phyloP scores from a whole-genome alignment of 257 asterid species.

The Leonotis leonurus region DNA sequence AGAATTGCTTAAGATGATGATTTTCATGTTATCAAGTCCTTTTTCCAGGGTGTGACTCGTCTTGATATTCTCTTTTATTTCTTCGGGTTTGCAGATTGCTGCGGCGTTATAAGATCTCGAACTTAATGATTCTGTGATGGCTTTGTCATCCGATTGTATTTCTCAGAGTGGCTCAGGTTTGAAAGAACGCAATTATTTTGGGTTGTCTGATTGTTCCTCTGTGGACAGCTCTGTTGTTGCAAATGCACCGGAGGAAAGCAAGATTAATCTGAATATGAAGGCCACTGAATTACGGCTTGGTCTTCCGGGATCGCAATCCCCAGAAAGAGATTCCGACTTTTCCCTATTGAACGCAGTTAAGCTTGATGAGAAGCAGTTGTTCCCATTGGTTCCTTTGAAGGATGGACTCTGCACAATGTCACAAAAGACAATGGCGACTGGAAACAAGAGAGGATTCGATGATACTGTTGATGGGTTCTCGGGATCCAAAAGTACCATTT shows the following conservation, averaged over 20 bases:
- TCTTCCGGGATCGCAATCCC: constrained; percentile 89
- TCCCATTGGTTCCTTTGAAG: constrained; percentile 61
- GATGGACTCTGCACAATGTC: constrained; percentile 45
- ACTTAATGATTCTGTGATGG: constrained; percentile 39
- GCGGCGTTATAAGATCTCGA: not conserved
- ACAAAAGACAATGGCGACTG: constrained; percentile 50
- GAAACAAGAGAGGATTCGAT: constrained; percentile 68
- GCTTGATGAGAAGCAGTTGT: constrained; percentile 61
- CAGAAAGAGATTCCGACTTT: constrained; percentile 45
- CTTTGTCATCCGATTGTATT: constrained; percentile 43
- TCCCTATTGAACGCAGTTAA: constrained; percentile 26
- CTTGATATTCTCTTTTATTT: not conserved
- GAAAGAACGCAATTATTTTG: constrained; percentile 71
- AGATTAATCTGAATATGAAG: constrained; percentile 50
- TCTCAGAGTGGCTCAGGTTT: constrained; percentile 30
- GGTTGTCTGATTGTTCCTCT: constrained; percentile 64
- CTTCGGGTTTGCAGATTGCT: constrained; percentile 20
- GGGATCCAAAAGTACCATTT: constrained; percentile 29
- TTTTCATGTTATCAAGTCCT: not conserved
- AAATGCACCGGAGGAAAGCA: constrained; percentile 25
- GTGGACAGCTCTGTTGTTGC: constrained; percentile 52
- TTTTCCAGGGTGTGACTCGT: not conserved
- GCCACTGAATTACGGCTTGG: constrained; percentile 87
- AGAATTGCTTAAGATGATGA: not conserved
- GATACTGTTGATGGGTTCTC: constrained; percentile 57